Percentiles rank a stretch among this genome's conserved stretches.
Evolutionary conservation across 2,329 filamentous ascomycete species (phyloP).

Genomic region (Pseudogymnoascus verrucosus): DNA sequence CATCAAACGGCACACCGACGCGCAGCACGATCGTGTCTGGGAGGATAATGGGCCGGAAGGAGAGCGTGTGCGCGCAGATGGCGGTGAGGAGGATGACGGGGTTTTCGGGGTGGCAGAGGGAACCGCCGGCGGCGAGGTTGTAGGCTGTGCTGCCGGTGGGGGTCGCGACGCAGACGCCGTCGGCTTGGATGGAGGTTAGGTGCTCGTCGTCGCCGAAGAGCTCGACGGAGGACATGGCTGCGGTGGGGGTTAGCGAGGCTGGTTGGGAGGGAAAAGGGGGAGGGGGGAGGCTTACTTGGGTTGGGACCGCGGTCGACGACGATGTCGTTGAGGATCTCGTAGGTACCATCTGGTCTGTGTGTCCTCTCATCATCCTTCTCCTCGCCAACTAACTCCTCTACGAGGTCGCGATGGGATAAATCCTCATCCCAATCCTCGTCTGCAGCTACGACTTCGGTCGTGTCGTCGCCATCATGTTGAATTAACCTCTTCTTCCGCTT

Average conservation of each 20-base stretch:
- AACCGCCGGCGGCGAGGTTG: conserved; percentile 91
- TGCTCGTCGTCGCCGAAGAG: conserved; percentile 89
- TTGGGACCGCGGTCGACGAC: conserved; percentile 92
- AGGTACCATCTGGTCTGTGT: conserved; percentile 74
- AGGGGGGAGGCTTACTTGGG: conserved; percentile 57
- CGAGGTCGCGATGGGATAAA: conserved; percentile 53
- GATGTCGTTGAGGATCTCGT: conserved; percentile 93
- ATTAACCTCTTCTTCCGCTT: conserved; percentile 31
- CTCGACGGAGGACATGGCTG: conserved; percentile 85
- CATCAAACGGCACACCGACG: conserved; percentile 89
- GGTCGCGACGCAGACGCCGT: conserved; percentile 88
- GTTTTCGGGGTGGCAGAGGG: conserved; percentile 90
- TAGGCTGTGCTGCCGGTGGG: conserved; percentile 94
- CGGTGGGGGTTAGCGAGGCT: conserved; percentile 8
- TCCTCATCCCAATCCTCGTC: conserved; percentile 24
- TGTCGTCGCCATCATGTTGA: conserved; percentile 20
- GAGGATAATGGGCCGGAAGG: conserved; percentile 91
- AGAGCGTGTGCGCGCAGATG: conserved; percentile 90
- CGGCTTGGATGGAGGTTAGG: conserved; percentile 87
- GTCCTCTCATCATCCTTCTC: conserved; percentile 78
- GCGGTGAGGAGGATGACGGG: conserved; percentile 91
- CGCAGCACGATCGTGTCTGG: conserved; percentile 93
- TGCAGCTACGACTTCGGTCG: neutral
- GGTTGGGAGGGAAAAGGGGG: neutral
- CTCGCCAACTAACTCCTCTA: conserved; percentile 84